phyloP scores from a whole-genome alignment of 2,329 filamentous ascomycete genomes.

The Cladophialophora bantiana region DNA sequence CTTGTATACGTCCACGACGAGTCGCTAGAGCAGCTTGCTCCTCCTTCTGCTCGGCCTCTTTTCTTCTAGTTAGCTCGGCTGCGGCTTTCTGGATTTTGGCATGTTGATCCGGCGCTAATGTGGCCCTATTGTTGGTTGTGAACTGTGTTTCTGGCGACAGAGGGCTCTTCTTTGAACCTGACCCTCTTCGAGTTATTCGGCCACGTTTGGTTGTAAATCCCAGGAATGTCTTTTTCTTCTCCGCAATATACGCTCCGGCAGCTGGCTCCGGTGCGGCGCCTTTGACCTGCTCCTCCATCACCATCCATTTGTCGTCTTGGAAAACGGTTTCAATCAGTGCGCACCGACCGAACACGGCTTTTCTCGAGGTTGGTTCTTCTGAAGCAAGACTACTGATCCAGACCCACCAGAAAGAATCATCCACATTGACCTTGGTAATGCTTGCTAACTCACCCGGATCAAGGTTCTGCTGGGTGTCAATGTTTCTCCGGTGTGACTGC shows the following conservation, averaged over 20 bases:
- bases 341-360: slow-evolving; percentile 92
- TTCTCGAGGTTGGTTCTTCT: slow-evolving; percentile 84
- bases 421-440: slow-evolving; percentile 82
- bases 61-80: slow-evolving; percentile 76
- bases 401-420: slow-evolving; percentile 99
- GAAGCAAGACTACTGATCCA: slow-evolving; percentile 97
- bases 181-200: slow-evolving; percentile 72
- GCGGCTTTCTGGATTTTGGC: slow-evolving; percentile 92
- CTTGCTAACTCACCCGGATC: slow-evolving; percentile 95
- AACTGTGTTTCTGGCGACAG: slow-evolving; percentile 60
- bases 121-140: slow-evolving; percentile 68
- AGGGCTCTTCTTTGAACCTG: slow-evolving; percentile 66
- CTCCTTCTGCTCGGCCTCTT: slow-evolving; percentile 62
- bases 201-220: slow-evolving; percentile 78
- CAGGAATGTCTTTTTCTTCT: slow-evolving; percentile 98
- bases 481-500: slow-evolving; percentile 77
- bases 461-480: slow-evolving; percentile 72
- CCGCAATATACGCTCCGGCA: slow-evolving; percentile 86
- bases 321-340: slow-evolving; percentile 90
- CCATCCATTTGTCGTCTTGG: slow-evolving; percentile 81
- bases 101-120: slow-evolving; percentile 88
- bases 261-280: slow-evolving; percentile 86
- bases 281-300: slow-evolving; percentile 96
- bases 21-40: slow-evolving; percentile 58
- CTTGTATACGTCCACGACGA: slow-evolving; percentile 62